A percentile compares a stretch with the other conserved stretches of the same genome.
These are phyloP conservation scores for Scedosporium dehoogii DNA, from an alignment of 2,329 filamentous ascomycete genomes.

Conservation along the genomic window DNA sequence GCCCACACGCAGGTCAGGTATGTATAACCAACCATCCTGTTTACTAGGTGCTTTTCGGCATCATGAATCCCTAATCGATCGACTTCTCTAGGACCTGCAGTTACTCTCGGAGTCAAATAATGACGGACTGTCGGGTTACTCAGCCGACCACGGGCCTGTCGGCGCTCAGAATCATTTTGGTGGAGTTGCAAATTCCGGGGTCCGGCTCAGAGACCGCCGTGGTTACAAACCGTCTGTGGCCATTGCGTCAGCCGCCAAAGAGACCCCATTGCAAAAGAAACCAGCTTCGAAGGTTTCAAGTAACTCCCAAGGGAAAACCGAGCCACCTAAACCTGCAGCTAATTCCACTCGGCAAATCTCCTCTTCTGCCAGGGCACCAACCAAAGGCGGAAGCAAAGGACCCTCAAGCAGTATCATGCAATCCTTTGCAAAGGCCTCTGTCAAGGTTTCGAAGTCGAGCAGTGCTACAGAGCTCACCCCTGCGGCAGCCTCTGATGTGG, in stretches of 20 bases:
- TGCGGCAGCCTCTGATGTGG: not conserved
- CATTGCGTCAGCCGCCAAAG: not conserved
- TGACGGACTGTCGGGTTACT: not conserved
- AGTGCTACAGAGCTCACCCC: conserved; percentile 13
- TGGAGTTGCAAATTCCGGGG: not conserved
- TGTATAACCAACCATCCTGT: not conserved
- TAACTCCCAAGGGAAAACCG: not conserved
- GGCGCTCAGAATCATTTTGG: not conserved
- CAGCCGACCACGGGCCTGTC: not conserved
- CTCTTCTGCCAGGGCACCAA: conserved; percentile 22
- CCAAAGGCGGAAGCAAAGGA: conserved; percentile 43
- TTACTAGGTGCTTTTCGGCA: not conserved
- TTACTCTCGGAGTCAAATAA: not conserved
- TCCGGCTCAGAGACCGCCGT: not conserved
- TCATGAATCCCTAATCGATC: not conserved
- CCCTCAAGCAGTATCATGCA: conserved; percentile 60
- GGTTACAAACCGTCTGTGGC: conserved; percentile 22
- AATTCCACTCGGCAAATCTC: conserved; percentile 11
- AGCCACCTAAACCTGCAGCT: conserved; percentile 11
- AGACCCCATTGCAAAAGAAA: not conserved
- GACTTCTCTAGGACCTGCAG: not conserved
- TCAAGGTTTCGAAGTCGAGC: conserved; percentile 39
- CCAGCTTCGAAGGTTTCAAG: not conserved
- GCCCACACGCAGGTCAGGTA: conserved; percentile 51
- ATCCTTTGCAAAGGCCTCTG: conserved; percentile 59